These are phyloP conservation scores for Stachybotrys chartarum DNA, from an alignment of 2,329 filamentous ascomycete genomes.

Conservation along the genomic window DNA sequence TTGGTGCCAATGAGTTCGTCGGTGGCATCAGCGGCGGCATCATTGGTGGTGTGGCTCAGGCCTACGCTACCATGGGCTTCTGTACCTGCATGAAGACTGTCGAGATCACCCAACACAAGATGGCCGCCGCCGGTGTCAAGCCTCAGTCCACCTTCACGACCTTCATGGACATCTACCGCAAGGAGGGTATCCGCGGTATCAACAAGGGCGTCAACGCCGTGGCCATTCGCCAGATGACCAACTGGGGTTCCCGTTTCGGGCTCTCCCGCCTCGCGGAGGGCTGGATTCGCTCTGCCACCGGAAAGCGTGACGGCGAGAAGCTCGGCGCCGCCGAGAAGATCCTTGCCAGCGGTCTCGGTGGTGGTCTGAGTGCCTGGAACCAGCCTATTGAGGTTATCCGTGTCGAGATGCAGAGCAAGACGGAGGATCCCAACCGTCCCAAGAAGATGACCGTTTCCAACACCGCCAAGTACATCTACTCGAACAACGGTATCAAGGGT, in stretches of 20 bases:
- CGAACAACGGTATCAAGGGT: slow-evolving; percentile 79
- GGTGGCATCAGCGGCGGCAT: slow-evolving; percentile 88
- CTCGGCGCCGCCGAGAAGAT: slow-evolving; percentile 82
- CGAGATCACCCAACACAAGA: slow-evolving; percentile 98
- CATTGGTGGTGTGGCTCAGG: slow-evolving; percentile 90
- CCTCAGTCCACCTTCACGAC: slow-evolving; percentile 88
- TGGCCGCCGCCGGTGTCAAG: slow-evolving; percentile 74
- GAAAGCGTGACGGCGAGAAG: slow-evolving; percentile 75
- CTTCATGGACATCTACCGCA: slow-evolving; percentile 94
- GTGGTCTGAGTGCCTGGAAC: slow-evolving; percentile 96
- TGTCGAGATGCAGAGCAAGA: slow-evolving; percentile 99
- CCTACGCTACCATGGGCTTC: slow-evolving; percentile 99
- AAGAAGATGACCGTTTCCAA: slow-evolving; percentile 98
- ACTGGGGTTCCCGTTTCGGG: slow-evolving; percentile 97
- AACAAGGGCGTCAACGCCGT: slow-evolving; percentile 99
- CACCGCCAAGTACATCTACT: slow-evolving; percentile 81
- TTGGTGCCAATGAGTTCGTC: slow-evolving; percentile 80
- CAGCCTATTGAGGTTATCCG: slow-evolving; percentile 99
- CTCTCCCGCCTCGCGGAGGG: slow-evolving; percentile 86
- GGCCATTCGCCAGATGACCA: slow-evolving; percentile 97
- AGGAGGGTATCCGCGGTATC: slow-evolving; percentile 90
- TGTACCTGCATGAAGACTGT: slow-evolving; percentile 99
- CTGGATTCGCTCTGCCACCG: slow-evolving; percentile 70
- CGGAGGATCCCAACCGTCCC: slow-evolving; percentile 90
- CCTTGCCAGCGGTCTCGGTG: slow-evolving; percentile 75